These are phyloP conservation scores for Podila minutissima DNA, from an alignment of 192 early-diverging fungal species.

Conservation along the genomic window DNA sequence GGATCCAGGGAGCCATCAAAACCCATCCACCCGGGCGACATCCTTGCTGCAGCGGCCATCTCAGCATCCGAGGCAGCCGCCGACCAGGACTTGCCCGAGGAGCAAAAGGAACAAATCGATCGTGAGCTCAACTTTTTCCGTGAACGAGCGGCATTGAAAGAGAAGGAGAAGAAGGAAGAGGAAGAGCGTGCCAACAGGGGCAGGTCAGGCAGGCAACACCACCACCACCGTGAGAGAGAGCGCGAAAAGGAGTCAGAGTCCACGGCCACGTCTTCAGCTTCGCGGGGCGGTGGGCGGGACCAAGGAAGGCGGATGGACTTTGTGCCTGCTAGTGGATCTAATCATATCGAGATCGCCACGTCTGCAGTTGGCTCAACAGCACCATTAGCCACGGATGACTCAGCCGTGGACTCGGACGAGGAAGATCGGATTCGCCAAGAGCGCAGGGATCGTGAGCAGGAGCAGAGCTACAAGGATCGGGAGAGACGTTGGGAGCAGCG, in stretches of 20 bases:
- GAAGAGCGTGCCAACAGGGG: constrained; percentile 55
- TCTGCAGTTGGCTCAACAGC: constrained; percentile 32
- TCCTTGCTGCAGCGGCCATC: constrained; percentile 41
- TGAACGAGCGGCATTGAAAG: constrained; percentile 67
- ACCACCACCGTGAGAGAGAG: constrained; percentile 34
- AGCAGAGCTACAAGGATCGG: constrained; percentile 50
- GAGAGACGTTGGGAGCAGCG: constrained; percentile 72
- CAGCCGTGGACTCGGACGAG: constrained; percentile 39
- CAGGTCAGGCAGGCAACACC: constrained; percentile 28
- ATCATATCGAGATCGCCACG: constrained; percentile 57
- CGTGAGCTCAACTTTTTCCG: constrained; percentile 71
- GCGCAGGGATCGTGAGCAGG: constrained; percentile 30
- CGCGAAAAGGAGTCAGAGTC: constrained; percentile 7
- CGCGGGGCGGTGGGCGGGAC: constrained; percentile 31
- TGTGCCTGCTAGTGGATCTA: constrained; percentile 57
- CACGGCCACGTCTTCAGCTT: neutral
- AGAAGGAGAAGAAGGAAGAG: constrained; percentile 58
- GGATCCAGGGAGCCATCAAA: constrained; percentile 18
- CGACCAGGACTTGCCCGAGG: constrained; percentile 51
- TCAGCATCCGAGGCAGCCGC: constrained; percentile 56
- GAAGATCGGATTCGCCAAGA: constrained; percentile 41
- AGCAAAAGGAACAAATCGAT: constrained; percentile 67
- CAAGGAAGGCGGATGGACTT: constrained; percentile 49
- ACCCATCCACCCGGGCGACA: constrained; percentile 16
- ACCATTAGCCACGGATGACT: constrained; percentile 54